A percentile compares a stretch with the other conserved stretches of the same genome.
Evolutionary conservation across 2,329 filamentous ascomycete species (phyloP).

Genomic region (Cytospora mali): DNA sequence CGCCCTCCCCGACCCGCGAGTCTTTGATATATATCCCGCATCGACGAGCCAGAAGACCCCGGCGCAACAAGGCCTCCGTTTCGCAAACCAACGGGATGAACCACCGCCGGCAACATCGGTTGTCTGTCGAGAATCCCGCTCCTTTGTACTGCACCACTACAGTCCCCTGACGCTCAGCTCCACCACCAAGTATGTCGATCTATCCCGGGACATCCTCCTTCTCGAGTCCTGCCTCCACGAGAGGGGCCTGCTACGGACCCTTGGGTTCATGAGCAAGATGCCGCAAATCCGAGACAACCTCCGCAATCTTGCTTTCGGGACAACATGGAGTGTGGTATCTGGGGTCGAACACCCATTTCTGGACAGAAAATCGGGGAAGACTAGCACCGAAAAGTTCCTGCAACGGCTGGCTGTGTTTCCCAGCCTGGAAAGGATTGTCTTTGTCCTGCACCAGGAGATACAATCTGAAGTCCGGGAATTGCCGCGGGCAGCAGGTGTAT

Average conservation of each 20-base stretch:
- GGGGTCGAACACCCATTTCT: conserved; percentile 50
- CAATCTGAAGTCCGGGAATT: conserved; percentile 45
- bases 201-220: conserved; percentile 48
- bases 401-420: conserved; percentile 45
- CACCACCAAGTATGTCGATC: conserved; percentile 51
- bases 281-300: conserved; percentile 46
- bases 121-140: conserved; percentile 49
- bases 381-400: conserved; percentile 48
- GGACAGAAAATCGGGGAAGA: conserved; percentile 44
- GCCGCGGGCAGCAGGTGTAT: conserved; percentile 28
- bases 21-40: conserved; percentile 51
- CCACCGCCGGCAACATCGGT: conserved; percentile 47
- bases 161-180: conserved; percentile 46
- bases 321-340: conserved; percentile 47
- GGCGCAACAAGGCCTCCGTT: conserved; percentile 48
- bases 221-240: conserved; percentile 52
- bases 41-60: conserved; percentile 45
- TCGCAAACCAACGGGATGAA: conserved; percentile 49
- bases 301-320: conserved; percentile 47
- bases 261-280: conserved; percentile 50
- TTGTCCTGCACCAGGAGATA: conserved; percentile 52
- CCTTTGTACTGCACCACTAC: conserved; percentile 47
- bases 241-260: conserved; percentile 48
- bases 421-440: conserved; percentile 44
- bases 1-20: conserved; percentile 47